Conservation (phyloP, 2,329 filamentous ascomycete species). For the Aspergillus sp. region DNA sequence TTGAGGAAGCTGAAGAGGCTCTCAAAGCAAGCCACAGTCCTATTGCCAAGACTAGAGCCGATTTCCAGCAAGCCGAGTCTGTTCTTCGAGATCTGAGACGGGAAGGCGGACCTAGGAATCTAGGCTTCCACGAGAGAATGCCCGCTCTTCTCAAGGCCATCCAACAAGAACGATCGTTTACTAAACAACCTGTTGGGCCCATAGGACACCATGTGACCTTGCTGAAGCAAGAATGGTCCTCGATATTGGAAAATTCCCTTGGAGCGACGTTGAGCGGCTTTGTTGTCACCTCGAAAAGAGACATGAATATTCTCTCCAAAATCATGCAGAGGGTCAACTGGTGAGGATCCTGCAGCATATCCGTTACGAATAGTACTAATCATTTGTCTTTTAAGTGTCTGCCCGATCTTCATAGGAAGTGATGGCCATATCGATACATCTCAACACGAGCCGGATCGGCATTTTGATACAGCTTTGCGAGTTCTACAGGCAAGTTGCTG, state of each 20-base stretch:
- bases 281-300: slow-evolving; percentile 72
- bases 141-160: slow-evolving; percentile 66
- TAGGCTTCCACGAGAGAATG: slow-evolving; percentile 64
- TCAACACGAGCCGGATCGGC: slow-evolving; percentile 68
- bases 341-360: slow-evolving; percentile 27
- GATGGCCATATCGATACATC: slow-evolving; percentile 55
- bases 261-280: slow-evolving; percentile 72
- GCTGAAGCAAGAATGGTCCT: slow-evolving; percentile 76
- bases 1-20: slow-evolving; percentile 34
- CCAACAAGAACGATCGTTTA: slow-evolving; percentile 65
- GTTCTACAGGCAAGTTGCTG: slow-evolving; percentile 57
- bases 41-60: slow-evolving; percentile 48
- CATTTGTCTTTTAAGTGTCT: slow-evolving; percentile 36
- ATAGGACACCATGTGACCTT: slow-evolving; percentile 76
- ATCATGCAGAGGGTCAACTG: slow-evolving; percentile 63
- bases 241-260: slow-evolving; percentile 73
- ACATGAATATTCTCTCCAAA: slow-evolving; percentile 65
- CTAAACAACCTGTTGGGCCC: slow-evolving; percentile 74
- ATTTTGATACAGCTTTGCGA: slow-evolving; percentile 74
- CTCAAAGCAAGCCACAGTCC: slow-evolving; percentile 20
- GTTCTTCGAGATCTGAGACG: slow-evolving; percentile 53
- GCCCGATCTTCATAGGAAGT: slow-evolving; percentile 64
- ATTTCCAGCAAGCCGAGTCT: slow-evolving; percentile 53
- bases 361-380: slow-evolving; percentile 12
- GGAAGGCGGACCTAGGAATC: slow-evolving; percentile 59